phyloP scores from a whole-genome alignment of 768 basidiomycete genomes.

The Kwoniella europaea region DNA sequence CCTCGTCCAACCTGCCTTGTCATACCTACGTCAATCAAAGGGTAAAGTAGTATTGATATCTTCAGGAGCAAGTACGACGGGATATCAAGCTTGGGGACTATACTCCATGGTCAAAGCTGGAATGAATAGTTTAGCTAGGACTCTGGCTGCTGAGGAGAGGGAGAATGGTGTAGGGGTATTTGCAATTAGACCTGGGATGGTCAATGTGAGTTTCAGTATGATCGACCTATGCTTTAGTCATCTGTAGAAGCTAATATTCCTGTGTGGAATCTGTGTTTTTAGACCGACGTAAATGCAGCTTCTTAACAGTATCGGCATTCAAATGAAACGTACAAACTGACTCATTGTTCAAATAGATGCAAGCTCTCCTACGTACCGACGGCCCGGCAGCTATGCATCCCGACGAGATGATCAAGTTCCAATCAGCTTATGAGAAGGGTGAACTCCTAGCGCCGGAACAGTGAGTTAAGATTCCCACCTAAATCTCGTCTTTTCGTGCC shows the following conservation, averaged over 20 bases:
- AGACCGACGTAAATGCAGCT: slow-evolving; percentile 64
- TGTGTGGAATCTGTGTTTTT: background rate
- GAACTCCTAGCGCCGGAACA: slow-evolving; percentile 75
- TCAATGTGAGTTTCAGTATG: slow-evolving; percentile 62
- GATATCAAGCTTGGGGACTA: slow-evolving; percentile 70
- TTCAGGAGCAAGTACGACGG: slow-evolving; percentile 79
- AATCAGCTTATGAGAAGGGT: slow-evolving; percentile 67
- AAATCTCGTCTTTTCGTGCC: background rate
- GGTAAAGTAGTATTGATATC: slow-evolving; percentile 76
- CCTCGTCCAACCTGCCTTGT: slow-evolving; percentile 70
- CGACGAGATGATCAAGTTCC: slow-evolving; percentile 66
- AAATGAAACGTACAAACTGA: background rate
- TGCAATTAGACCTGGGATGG: slow-evolving; percentile 84
- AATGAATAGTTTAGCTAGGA: slow-evolving; percentile 85
- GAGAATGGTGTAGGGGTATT: slow-evolving; percentile 66
- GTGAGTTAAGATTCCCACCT: slow-evolving; percentile 63
- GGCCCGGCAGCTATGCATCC: slow-evolving; percentile 64
- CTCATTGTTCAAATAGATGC: slow-evolving; percentile 60
- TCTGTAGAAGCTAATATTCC: too few relatives aligned
- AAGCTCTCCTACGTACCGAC: slow-evolving; percentile 57
- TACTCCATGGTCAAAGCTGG: slow-evolving; percentile 82
- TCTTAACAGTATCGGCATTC: slow-evolving; percentile 44
- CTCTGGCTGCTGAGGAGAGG: slow-evolving; percentile 83
- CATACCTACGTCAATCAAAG: slow-evolving; percentile 68
- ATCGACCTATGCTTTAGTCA: background rate